Conservation (phyloP, 2,329 filamentous ascomycete species). For the Fusarium bactridioides region DNA sequence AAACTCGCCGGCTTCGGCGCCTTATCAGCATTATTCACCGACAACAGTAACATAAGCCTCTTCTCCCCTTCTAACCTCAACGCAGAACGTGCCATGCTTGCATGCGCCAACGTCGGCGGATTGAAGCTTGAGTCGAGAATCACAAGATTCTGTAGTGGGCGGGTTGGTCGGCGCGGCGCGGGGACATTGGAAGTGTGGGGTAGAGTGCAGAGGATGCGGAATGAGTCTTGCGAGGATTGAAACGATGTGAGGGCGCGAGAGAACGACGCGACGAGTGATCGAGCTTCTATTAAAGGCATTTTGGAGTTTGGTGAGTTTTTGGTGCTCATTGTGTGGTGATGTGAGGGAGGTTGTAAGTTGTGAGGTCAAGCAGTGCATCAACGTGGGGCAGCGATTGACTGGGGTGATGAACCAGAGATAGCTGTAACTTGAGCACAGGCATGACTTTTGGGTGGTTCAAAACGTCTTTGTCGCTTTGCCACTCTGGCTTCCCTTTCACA, state of each 20-base stretch:
- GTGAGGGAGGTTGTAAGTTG: background rate
- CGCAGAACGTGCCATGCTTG: constrained; percentile 63
- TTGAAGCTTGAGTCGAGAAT: constrained; percentile 75
- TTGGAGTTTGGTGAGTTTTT: background rate
- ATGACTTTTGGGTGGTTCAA: background rate
- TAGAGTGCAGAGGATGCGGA: constrained; percentile 56
- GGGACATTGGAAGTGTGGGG: constrained; percentile 31
- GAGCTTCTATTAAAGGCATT: constrained; percentile 36
- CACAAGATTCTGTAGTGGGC: constrained; percentile 51
- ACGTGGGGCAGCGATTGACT: background rate
- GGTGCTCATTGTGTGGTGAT: constrained; percentile 10
- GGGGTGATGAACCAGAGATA: background rate
- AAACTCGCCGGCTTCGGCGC: constrained; percentile 73
- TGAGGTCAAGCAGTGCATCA: background rate
- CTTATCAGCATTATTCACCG: constrained; percentile 73
- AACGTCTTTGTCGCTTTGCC: background rate
- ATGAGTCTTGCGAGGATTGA: constrained; percentile 51
- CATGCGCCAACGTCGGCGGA: constrained; percentile 69
- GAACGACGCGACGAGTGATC: constrained; percentile 52
- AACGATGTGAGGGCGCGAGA: constrained; percentile 55
- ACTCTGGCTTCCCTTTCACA: too few species aligned
- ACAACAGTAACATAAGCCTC: constrained; percentile 65
- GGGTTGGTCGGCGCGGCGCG: constrained; percentile 32
- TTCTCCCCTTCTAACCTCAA: constrained; percentile 30
- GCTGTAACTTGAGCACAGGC: background rate